Evolutionary conservation across 2,329 filamentous ascomycete species (phyloP).

Genomic region (Cyclaneusma minus): DNA sequence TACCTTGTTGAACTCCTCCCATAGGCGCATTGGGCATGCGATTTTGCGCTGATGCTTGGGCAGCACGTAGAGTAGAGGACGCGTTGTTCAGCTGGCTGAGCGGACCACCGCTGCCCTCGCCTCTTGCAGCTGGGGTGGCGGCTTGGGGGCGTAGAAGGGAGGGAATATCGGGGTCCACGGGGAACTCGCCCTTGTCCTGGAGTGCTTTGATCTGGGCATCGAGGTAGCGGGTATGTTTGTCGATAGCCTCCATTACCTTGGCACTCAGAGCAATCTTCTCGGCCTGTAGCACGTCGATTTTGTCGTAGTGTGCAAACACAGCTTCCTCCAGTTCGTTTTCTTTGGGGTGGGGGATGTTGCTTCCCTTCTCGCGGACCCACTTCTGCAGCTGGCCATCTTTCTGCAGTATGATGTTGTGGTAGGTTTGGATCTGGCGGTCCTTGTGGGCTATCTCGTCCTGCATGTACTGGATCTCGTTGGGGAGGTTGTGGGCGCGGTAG

Average conservation of each 20-base stretch:
- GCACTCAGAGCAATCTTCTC: constrained; percentile 60
- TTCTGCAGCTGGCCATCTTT: constrained; percentile 65
- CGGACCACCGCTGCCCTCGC: constrained; percentile 9
- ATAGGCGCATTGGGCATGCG: constrained; percentile 8
- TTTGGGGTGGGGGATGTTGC: constrained; percentile 58
- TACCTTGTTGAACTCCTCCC: constrained; percentile 5
- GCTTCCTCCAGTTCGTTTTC: constrained; percentile 52
- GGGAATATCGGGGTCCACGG: constrained; percentile 38
- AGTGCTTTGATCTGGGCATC: constrained; percentile 47
- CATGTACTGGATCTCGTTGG: constrained; percentile 68
- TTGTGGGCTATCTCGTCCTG: constrained; percentile 74
- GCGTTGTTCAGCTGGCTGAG: constrained; percentile 12
- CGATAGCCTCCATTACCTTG: constrained; percentile 43
- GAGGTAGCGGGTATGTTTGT: constrained; percentile 46
- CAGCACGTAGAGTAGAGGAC: constrained; percentile 7
- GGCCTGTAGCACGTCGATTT: constrained; percentile 53
- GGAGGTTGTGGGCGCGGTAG: constrained; percentile 60
- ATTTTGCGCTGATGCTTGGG: constrained; percentile 5
- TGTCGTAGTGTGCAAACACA: constrained; percentile 52
- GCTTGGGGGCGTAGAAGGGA: constrained; percentile 44
- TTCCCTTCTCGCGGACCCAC: constrained; percentile 65
- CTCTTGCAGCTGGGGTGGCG: constrained; percentile 28
- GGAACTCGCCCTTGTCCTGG: constrained; percentile 39
- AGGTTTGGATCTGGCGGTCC: constrained; percentile 56
- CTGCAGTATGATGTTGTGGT: constrained; percentile 51